Base-by-base conservation (phyloP, 805 yeast species). In the Trichomonascus vanleenenianus region DNA sequence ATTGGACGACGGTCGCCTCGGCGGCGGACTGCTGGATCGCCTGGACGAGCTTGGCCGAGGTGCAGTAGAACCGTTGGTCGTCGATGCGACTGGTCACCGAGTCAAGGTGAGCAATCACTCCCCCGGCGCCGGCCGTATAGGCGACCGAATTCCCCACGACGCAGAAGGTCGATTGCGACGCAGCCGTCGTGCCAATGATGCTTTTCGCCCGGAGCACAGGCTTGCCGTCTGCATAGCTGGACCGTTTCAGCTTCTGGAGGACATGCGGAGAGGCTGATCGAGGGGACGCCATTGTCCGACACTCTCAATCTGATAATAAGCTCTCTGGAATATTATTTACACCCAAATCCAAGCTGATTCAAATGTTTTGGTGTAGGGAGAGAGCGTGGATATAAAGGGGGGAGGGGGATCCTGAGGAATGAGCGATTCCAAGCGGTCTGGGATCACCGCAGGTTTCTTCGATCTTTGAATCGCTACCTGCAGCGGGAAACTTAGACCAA, bases 91-190 rank as follows among this genome's bases (percentile, higher is more conserved):
- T 25, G 4, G 41, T 12, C n/a, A 30, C 39, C 9, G 42, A 9
- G 12, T 39, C 34, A 6, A 51, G 15, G n/a, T 38, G 35, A 7
- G 52, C 50, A 16, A 52, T 47, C 9, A 57, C 55, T 1, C 60
- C 60, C 1, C 63, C 63, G 2, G 63, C 55, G 4, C 63, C 64
- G 0, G 57, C 59, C 2, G 61, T 55, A 34, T 56, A 59, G 5
- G 56, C 58, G 2, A 58, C 14, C n/a, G 32, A 18, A 25, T 41
- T 43, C 2, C 52, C 51, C 10, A 42, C 49, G 2, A 51, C 39
- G 12, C 50, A 40, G 31, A 52, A 46, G 25, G 45, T 40, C 10
- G 49, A 32, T n/a, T 38, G 35, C 18, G 50, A 38, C 2, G 43
- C 22, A 7, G 59, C 56, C 1, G 58, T 50, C 2, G 56, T 47